Evolutionary conservation across 75 land plant species (phyloP), one percentile per base, ranked within the genome.

Genomic region (Picea sitchensis): DNA sequence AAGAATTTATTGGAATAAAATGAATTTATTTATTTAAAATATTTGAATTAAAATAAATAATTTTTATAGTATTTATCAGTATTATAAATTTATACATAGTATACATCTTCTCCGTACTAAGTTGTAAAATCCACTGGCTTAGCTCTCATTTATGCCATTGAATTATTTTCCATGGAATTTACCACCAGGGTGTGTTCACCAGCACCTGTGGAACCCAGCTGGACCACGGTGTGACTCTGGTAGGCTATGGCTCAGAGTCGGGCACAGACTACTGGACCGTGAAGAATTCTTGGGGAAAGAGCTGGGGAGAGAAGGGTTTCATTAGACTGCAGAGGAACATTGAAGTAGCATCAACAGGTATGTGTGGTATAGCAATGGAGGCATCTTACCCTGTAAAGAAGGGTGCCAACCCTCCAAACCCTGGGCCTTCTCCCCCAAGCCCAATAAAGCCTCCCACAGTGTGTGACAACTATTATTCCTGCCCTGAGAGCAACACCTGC

Each of bases 361-460:
- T 83, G 1, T 95, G 98, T 76, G 98, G 98, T n/a, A 89, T 95
- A 65, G 81, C 88, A 86, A 89, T 87, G 80, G 83, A 87, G 85
- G 86, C 95, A 54, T 95, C 98, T 14, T 93, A 84, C 58, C 98
- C 98, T 14, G 81, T 80, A 65, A 94, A 94, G 68, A 51, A 51
- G 56, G 12, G 56, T 51, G 56, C 56, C 56, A 79, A 56, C 11
- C 26, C 21, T 32, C 30, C 47, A 41, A 91, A 91, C 68, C 56
- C 56, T 51, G 56, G 56, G 12, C 93, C 92, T 31, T 87, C 92
- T n/a, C 93, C 93, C 65, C 93, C 93, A 7, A 79, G 90, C 36
- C 92, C 92, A 17, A 82, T 82, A 60, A 75, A 65, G 73, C 88
- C 94, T 13, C 88, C 85, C 0, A 77, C 69, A n/a, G 68, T 77